Conservation (phyloP, 1,284 basidiomycete species). For the Paramarasmius palmivorus region DNA sequence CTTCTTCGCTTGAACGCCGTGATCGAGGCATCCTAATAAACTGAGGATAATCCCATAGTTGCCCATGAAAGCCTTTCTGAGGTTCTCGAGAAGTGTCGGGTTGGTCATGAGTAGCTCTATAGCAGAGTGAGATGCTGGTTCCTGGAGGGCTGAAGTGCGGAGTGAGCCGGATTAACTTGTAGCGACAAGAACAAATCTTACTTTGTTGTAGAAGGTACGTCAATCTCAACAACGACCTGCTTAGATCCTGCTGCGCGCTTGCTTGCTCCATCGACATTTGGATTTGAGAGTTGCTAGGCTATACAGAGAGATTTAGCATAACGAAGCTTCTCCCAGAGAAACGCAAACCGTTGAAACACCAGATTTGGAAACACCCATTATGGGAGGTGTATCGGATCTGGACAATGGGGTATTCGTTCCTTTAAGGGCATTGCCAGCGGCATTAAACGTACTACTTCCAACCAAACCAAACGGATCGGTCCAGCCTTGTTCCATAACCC, state of each 20-base stretch:
- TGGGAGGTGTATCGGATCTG: constrained; percentile 24
- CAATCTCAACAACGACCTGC: constrained; percentile 78
- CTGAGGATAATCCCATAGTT: constrained; percentile 90
- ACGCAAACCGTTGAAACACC: constrained; percentile 43
- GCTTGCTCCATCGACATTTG: constrained; percentile 72
- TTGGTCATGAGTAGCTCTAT: constrained; percentile 83
- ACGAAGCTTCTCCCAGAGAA: background rate
- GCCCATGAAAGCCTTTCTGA: constrained; percentile 86
- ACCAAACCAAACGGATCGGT: constrained; percentile 69
- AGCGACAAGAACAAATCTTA: constrained; percentile 30
- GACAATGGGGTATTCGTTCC: constrained; percentile 4
- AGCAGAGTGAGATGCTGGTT: constrained; percentile 67
- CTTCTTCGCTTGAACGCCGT: constrained; percentile 79
- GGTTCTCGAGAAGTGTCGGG: constrained; percentile 78
- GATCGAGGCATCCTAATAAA: constrained; percentile 85
- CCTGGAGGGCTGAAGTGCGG: constrained; percentile 49
- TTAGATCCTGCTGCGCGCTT: constrained; percentile 82
- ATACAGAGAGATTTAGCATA: background rate
- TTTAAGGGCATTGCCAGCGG: constrained; percentile 19
- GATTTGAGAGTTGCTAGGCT: constrained; percentile 51
- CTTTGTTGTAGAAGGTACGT: constrained; percentile 85
- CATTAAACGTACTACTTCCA: constrained; percentile 7
- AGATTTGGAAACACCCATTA: constrained; percentile 26
- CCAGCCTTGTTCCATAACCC: constrained; percentile 76
- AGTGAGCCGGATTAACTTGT: constrained; percentile 9